A percentile compares a stretch with the other conserved stretches of the same genome.
Conservation (phyloP, 164 flowering plant genomes). For the Umbilicus rupestris region DNA sequence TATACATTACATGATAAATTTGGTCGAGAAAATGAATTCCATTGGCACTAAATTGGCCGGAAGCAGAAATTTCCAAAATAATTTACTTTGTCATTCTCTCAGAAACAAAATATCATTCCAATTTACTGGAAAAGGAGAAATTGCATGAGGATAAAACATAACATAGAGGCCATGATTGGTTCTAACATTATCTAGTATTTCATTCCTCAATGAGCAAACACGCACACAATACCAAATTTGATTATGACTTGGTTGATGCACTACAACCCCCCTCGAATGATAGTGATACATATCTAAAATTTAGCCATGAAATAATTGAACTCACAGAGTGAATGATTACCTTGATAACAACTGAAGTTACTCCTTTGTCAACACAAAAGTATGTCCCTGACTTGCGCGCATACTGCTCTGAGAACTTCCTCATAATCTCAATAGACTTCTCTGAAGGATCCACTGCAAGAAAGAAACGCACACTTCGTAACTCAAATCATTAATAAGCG, state of each 20-base stretch:
- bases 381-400: constrained; percentile 89
- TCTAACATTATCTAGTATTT: neutral
- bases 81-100: no score
- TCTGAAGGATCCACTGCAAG: constrained; percentile 78
- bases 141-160: neutral
- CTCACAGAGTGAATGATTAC: constrained; percentile 18
- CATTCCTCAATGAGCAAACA: neutral
- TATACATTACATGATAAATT: neutral
- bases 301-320: neutral
- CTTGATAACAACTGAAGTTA: constrained; percentile 95
- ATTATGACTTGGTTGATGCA: neutral
- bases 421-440: constrained; percentile 91
- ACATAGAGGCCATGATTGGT: neutral
- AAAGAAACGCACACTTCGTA: neutral
- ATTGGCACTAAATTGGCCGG: neutral
- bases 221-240: neutral
- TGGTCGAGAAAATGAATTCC: neutral
- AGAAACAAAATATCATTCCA: no score
- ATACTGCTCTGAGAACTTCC: constrained; percentile 98
- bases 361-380: constrained; percentile 91
- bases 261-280: neutral
- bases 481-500: neutral
- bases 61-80: no score
- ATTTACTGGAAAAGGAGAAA: no score
- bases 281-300: neutral